Base-by-base conservation (phyloP, 2,329 filamentous ascomycete genomes). In the Colletotrichum eleusines region DNA sequence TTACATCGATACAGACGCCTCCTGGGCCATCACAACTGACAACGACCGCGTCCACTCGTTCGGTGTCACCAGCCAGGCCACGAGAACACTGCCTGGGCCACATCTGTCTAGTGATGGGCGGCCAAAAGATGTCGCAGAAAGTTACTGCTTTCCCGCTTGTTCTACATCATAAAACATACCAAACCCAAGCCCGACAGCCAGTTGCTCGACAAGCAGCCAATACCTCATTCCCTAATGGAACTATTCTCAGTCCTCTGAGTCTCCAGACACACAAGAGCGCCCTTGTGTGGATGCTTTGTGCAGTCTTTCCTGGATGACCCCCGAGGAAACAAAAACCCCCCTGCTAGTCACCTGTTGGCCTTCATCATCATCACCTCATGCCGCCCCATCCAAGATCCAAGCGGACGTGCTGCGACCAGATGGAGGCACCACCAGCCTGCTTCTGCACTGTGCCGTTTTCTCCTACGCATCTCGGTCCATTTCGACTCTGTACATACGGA, bases 341-440 rank as follows among this genome's bases (percentile, higher is more conserved):
- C 65, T 66, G 67, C n/a, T 70, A 51, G 35, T 64, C 38, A 28
- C 18, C n/a, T 8, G 23, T 33, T 53, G n/a, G 6, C 40, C 51
- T 26, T 26, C 69, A 69, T 71, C 69, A 71, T 71, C 64, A 55
- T 71, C 69, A 69, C 64, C 64, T 69, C 59, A 69, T 71, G 59
- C 58, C 51, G 33, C 63, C 58, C 64, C 23, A 26, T 55, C 46
- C 59, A 31, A 48, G 42, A 40, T 50, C 53, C 59, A 38, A 54
- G 42, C 58, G 53, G 68, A 68, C 40, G 46, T 53, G 26, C 53
- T 28, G 58, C 53, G 33, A 18, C 28, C 23, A 59, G 35, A 61
- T 28, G 68, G 26, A 42, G 57, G 46, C 38, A 26, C 26, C 38
- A 33, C 67, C 57, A n/a, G n/a, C n/a, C n/a, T 66, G 63, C 62